phyloP scores from a whole-genome alignment of 805 yeast genomes.

The Metschnikowia proteae region DNA sequence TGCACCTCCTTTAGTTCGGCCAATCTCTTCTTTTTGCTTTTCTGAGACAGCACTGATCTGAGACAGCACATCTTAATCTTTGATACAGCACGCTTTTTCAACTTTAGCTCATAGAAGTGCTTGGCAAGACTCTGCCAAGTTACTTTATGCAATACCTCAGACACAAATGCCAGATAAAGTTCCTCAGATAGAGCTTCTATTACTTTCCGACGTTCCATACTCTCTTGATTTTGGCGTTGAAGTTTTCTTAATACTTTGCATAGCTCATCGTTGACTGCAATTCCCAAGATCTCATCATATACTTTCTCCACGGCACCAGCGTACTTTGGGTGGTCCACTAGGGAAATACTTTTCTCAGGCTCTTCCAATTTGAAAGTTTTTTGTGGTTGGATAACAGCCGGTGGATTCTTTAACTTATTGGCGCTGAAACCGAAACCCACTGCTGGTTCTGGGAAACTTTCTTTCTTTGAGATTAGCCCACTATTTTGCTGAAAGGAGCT shows the following conservation, averaged over 20 bases:
- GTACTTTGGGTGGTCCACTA: background rate
- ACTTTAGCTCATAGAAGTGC: slow-evolving; percentile 24
- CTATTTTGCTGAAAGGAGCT: background rate
- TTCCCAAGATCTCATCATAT: slow-evolving; percentile 17
- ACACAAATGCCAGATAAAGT: slow-evolving; percentile 56
- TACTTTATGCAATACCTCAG: slow-evolving; percentile 49
- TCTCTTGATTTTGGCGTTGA: slow-evolving; percentile 20
- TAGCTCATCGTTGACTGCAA: slow-evolving; percentile 26
- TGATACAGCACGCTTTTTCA: slow-evolving; percentile 30
- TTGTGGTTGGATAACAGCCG: background rate
- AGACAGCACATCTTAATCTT: slow-evolving; percentile 29
- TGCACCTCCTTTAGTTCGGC: slow-evolving; percentile 27
- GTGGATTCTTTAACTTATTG: background rate
- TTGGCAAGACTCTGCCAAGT: slow-evolving; percentile 46
- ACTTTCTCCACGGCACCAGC: background rate
- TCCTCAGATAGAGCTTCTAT: slow-evolving; percentile 45
- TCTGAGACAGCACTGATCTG: slow-evolving; percentile 21
- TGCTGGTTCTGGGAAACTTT: background rate
- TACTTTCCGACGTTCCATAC: slow-evolving; percentile 20
- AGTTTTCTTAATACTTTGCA: slow-evolving; percentile 23
- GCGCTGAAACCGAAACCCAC: background rate
- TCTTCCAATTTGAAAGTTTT: background rate
- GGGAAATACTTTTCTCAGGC: background rate
- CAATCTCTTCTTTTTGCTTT: slow-evolving; percentile 29
- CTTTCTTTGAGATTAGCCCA: background rate